Evolutionary conservation across 2,329 filamentous ascomycete genomes (phyloP), one percentile per base, ranked within the genome.

Genomic region (Fusarium sp.): DNA sequence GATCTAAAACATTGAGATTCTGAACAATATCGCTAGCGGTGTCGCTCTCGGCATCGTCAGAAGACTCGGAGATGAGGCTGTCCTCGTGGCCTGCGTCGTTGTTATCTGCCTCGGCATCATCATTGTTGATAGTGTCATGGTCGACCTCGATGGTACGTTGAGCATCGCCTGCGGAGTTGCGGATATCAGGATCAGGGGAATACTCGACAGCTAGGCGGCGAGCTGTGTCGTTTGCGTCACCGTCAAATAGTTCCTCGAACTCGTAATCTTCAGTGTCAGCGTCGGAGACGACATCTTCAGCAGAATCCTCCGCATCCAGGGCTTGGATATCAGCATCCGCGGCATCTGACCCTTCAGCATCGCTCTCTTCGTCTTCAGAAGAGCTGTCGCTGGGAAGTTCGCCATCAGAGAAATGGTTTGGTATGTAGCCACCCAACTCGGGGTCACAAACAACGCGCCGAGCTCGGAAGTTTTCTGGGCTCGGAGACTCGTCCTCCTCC

Each of bases 401-500:
- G 23, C 8, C 23, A 25, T 5, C 23, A 25, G 23, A 25, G 23
- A 25, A 7, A 25, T 25, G 23, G 8, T 25, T 25, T 25, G 23
- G 23, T 25, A 25, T 25, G 23, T 25, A 25, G n/a, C 27, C 42
- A 38, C 21, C 13, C 10, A 19, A 33, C 11, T 35, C 37, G 19
- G 35, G 37, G 17, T 23, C 35, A 46, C 32, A 29, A 35, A 31
- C 17, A n/a, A 9, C n/a, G 27, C 27, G 17, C 15, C 42, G 41
- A 41, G 55, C 17, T 39, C 41, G 19, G 42, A 21, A 51, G 35
- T 42, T n/a, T 42, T 15, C 32, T 32, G 37, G 41, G 19, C 50
- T 38, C 45, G 10, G 36, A 4, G 23, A 23, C 33, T 27, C 43
- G 9, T 32, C 17, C 44, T 51, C 29, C 21, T 52, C 52, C 43